Percentiles rank a stretch among this genome's conserved stretches.
Evolutionary conservation across 805 yeast genomes (phyloP).

Genomic region (Pichia ethanolica): DNA sequence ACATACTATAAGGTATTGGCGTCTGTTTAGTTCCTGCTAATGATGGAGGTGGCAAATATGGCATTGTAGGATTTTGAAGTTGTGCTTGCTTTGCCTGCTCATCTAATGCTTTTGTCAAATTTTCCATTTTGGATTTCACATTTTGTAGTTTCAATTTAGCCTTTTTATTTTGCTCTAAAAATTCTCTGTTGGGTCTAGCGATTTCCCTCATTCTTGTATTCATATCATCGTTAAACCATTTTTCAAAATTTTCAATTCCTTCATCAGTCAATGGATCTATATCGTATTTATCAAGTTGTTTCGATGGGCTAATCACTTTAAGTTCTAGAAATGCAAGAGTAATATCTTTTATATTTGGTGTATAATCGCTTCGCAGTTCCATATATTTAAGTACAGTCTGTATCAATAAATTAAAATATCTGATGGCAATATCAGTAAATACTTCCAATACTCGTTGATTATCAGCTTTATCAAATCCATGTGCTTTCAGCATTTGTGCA

Average conservation of each 20-base stretch:
- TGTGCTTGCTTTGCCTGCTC: conserved; percentile 22
- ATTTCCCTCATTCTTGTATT: conserved; percentile 36
- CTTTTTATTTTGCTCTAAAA: conserved; percentile 19
- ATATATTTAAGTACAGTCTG: conserved; percentile 44
- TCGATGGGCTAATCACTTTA: conserved; percentile 55
- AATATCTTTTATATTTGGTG: conserved; percentile 51
- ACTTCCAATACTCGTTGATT: conserved; percentile 60
- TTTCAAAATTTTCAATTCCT: conserved; percentile 45
- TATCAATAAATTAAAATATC: conserved; percentile 51
- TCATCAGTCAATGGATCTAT: conserved; percentile 35
- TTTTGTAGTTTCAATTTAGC: conserved; percentile 15
- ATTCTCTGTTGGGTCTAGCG: conserved; percentile 26
- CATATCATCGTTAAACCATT: conserved; percentile 47
- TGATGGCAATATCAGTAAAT: conserved; percentile 67
- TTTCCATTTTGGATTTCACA: conserved; percentile 26
- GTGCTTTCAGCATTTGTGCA: conserved; percentile 59
- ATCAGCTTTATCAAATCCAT: conserved; percentile 76
- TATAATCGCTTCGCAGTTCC: conserved; percentile 33
- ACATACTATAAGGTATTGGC: conserved; percentile 2
- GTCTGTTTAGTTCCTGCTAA: neutral
- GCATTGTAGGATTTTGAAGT: conserved; percentile 17
- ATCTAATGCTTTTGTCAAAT: conserved; percentile 27
- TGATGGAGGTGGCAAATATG: conserved; percentile 12
- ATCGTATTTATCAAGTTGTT: conserved; percentile 47
- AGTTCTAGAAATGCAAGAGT: conserved; percentile 60